Base-by-base conservation (phyloP, 2,329 filamentous ascomycete species). In the Blastomyces percursus region DNA sequence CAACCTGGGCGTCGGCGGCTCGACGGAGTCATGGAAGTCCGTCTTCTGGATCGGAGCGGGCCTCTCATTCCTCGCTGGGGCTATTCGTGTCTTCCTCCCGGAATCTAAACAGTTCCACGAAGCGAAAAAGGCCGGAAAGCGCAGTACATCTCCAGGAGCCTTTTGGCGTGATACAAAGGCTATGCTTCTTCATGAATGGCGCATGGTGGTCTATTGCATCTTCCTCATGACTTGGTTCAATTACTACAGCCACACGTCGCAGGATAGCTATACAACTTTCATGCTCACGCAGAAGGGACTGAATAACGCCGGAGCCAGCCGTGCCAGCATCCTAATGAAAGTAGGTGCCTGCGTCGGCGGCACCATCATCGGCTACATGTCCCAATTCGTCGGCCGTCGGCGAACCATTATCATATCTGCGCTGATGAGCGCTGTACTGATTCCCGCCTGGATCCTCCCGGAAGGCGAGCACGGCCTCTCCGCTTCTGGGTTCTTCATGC, bases 21-120 rank as follows among this genome's bases (percentile, higher is more conserved):
- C 90, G 0, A 74, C 84, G 0, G 87, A 96, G 70, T 86, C 82
- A 59, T 96, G 91, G 91, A 82, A 91, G 9, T 90, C 90, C 0
- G 80, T 96, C 0, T 96, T 86, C 79, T 96, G 91, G 91, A 96
- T 96, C 73, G 91, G 87, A 16, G 90, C 91, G 3, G 84, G 87
- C 46, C 89, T 90, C 0, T 91, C 91, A 0, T 81, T 91, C 1
- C 74, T 96, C 38, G 87, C 96, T 74, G 96, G 96, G 70, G 69
- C 85, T 61, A 91, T 89, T 79, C 87, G 91, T 40, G 77, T 94
- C 30, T 85, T 83, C 72, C 81, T 96, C 1, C 88, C 90, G 6
- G 92, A 96, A 77, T 96, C 91, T 0, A 80, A 86, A 68, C 87
- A 91, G 68, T 92, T 92, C 77, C 78, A 86, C 57, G 87, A 89